Evolutionary conservation across 2,329 filamentous ascomycete species (phyloP), one percentile per base, ranked within the genome.

Genomic region (Paecilomyces sp.): DNA sequence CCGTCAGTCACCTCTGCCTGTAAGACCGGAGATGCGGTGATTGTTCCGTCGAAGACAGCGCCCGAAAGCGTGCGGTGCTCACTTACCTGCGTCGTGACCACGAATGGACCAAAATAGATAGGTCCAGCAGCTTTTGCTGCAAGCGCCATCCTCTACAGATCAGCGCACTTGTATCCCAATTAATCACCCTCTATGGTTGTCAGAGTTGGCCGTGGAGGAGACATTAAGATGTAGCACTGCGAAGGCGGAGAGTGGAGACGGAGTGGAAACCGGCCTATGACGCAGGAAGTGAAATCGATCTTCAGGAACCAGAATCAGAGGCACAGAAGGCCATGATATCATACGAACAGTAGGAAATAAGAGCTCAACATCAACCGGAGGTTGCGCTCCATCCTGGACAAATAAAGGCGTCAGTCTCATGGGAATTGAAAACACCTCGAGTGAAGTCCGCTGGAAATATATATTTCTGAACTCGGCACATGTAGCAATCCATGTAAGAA

Each of bases 41-140:
- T 47, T 22, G 41, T 47, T 47, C 25, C 15, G 41, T n/a, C 15
- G 41, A 47, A 47, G n/a, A 47, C 18, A 9, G n/a, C 5, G 15
- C 5, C n/a, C 2, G 41, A 4, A 47, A 47, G 57, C 33, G 47
- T 59, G n/a, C 11, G 8, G 58, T 31, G 30, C 24, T 51, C 31
- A 50, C 53, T 67, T 75, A 89, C 88, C 79, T 92, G 90, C 18
- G 85, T 80, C 12, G 89, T 90, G 58, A 95, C 89, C 60, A 89
- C 80, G 70, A 89, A 92, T 8, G 87, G 83, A 13, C 91, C 90
- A 70, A 95, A 94, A 69, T 85, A 81, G 66, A 93, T 78, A 15
- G 73, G 71, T 47, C 68, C 74, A 63, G 51, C 60, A 25, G 51
- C 51, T 15, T 66, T 69, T 72, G 41, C 41, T 47, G 41, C 41